These are phyloP conservation scores for Plasmodium berghei DNA, from an alignment of 169 alveolate genomes.

Conservation along the genomic window DNA sequence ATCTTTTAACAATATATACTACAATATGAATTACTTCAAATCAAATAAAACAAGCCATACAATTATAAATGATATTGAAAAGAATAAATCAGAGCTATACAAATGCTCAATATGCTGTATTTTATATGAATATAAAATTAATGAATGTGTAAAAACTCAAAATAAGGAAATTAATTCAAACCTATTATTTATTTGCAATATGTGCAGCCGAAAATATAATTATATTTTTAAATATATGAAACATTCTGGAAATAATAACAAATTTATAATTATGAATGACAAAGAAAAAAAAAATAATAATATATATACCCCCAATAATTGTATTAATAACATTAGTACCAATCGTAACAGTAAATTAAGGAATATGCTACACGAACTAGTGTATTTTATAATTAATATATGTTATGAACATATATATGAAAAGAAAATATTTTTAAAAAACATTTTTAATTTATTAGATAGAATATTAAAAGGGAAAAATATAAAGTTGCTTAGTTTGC, in stretches of 20 bases:
- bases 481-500: conserved; percentile 11
- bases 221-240: neutral
- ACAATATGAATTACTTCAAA: conserved; percentile 33
- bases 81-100: conserved; percentile 7
- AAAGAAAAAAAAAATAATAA: conserved; percentile 19
- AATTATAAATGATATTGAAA: conserved; percentile 2
- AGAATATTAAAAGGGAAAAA: conserved; percentile 10
- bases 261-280: neutral
- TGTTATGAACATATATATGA: conserved; percentile 17
- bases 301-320: neutral
- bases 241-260: neutral
- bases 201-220: conserved; percentile 23
- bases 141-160: neutral
- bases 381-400: conserved; percentile 44
- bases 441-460: conserved; percentile 32
- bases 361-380: conserved; percentile 15
- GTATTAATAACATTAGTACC: too few relatives aligned
- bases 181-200: conserved; percentile 15
- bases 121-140: conserved; percentile 15
- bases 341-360: too few relatives aligned
- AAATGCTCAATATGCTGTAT: conserved; percentile 70
- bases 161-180: conserved; percentile 1
- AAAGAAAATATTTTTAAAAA: conserved; percentile 16
- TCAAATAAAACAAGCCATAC: neutral
- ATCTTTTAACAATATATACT: conserved; percentile 21